Percentiles rank a stretch among this genome's conserved stretches.
Conservation (phyloP, 352 stramenopile genomes). For the Globisporangium cederbergense region DNA sequence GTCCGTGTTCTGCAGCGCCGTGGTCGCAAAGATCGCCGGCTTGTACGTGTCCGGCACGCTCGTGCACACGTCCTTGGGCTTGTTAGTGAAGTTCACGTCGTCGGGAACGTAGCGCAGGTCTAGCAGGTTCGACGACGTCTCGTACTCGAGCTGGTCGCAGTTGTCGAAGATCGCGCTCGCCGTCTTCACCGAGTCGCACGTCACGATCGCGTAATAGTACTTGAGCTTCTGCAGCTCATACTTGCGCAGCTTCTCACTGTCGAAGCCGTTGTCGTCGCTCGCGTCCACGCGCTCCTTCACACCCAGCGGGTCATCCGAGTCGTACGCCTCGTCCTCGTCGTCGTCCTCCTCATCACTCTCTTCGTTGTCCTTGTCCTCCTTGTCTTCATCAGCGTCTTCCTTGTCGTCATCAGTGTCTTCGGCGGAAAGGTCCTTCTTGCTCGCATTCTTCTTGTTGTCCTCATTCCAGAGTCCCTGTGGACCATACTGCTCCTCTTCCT, state of each 20-base stretch:
- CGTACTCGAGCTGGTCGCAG: slow-evolving; percentile 97
- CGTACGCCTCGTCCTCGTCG: slow-evolving; percentile 44
- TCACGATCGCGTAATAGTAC: slow-evolving; percentile 98
- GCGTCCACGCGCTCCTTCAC: slow-evolving; percentile 60
- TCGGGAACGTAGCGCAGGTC: slow-evolving; percentile 95
- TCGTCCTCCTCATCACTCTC: slow-evolving; percentile 25
- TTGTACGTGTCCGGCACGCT: slow-evolving; percentile 92
- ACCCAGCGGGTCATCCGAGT: slow-evolving; percentile 69
- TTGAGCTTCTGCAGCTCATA: slow-evolving; percentile 98
- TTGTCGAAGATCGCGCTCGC: slow-evolving; percentile 93
- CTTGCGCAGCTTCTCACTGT: slow-evolving; percentile 93
- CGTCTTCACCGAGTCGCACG: slow-evolving; percentile 90
- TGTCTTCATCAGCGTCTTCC: slow-evolving; percentile 16
- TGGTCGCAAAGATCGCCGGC: slow-evolving; percentile 92
- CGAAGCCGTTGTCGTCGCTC: slow-evolving; percentile 78
- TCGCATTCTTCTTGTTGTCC: slow-evolving; percentile 33
- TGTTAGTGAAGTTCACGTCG: slow-evolving; percentile 85
- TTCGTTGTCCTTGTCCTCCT: slow-evolving; percentile 20
- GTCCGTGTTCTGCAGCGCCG: slow-evolving; percentile 90
- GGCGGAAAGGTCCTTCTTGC: slow-evolving; percentile 16
- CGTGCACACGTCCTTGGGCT: slow-evolving; percentile 83
- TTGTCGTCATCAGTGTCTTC: slow-evolving; percentile 23
- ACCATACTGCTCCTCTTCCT: slow-evolving; percentile 76
- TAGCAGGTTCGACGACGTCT: slow-evolving; percentile 93
- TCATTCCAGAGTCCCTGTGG: slow-evolving; percentile 63